Evolutionary conservation across 352 stramenopile species (phyloP), one percentile per base, ranked within the genome.

Genomic region (Globisporangium lucens): DNA sequence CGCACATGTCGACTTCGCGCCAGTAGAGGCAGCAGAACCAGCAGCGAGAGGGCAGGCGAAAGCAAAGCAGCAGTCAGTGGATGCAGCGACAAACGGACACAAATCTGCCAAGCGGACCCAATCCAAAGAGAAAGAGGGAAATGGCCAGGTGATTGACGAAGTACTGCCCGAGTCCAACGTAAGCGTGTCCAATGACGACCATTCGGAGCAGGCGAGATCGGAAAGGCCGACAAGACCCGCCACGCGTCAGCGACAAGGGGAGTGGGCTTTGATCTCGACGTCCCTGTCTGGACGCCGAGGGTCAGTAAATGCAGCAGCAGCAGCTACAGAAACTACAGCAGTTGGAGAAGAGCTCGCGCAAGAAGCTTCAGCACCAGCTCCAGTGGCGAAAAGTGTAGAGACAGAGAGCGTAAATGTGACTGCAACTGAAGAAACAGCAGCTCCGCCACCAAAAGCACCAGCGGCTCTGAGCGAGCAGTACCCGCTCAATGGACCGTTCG

Each of bases 401-500:
- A 10, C 55, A 47, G 10, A 41, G 30, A 63, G 20, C 22, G 15
- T 13, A 47, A 30, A 15, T 12, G 65, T 68, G n/a, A 35, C 20
- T 36, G 65, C 35, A 22, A 74, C 56, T 43, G 65, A 56, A 61
- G 6, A 57, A 69, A 33, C 22, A 68, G 47, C 9, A 9, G 29
- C 20, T 24, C 24, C 33, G 36, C 41, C 38, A 15, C 46, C 29
- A 47, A 56, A 35, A 38, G 13, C 49, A 15, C 7, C 15, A 8
- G n/a, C 69, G 65, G 36, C 35, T 55, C 4, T 29, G n/a, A 64
- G 46, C 15, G 22, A 67, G 60, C 47, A 74, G 60, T 69, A 63
- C 2, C 43, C 56, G 56, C 49, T 78, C 36, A 71, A 78, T 24
- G 69, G 71, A n/a, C 66, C 62, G 24, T 92, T 91, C 47, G 58